These are phyloP conservation scores for Boletales sp. DNA, from an alignment of 768 basidiomycete genomes.

Conservation along the genomic window DNA sequence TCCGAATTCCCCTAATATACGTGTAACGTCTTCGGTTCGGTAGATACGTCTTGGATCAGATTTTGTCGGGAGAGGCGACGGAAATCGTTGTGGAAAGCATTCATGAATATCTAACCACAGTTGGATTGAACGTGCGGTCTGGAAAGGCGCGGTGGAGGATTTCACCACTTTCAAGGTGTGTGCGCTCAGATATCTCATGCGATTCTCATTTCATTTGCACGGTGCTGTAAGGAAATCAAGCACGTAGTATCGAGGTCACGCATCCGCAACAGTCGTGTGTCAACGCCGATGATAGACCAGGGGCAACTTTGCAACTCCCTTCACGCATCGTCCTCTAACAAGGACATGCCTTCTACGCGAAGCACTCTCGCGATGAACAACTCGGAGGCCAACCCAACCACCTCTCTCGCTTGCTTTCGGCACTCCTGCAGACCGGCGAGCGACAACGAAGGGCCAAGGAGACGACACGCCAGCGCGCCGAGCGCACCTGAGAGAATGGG, in stretches of 20 bases:
- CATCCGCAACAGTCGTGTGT: conserved; percentile 49
- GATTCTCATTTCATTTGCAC: no score
- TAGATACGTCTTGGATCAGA: conserved; percentile 86
- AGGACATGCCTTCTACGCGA: conserved; percentile 47
- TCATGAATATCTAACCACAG: conserved; percentile 80
- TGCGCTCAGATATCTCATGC: no score
- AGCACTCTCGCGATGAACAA: conserved; percentile 80
- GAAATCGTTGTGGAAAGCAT: conserved; percentile 88
- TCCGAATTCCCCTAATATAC: no score
- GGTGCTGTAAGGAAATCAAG: no score
- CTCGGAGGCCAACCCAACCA: conserved; percentile 50
- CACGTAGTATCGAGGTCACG: no score
- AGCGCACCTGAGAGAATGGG: conserved; percentile 58
- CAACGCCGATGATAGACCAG: conserved; percentile 60
- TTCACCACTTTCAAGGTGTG: conserved; percentile 91
- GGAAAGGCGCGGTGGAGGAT: conserved; percentile 82
- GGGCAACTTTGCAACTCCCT: conserved; percentile 38
- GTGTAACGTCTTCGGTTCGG: neutral
- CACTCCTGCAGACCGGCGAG: conserved; percentile 49
- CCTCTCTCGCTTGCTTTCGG: conserved; percentile 8
- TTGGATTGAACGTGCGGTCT: conserved; percentile 75
- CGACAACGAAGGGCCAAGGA: conserved; percentile 59
- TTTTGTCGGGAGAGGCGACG: conserved; percentile 87
- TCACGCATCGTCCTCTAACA: conserved; percentile 14
- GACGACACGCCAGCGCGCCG: conserved; percentile 69